phyloP scores from a whole-genome alignment of 2,329 filamentous ascomycete genomes.

The Botrytis deweyae region DNA sequence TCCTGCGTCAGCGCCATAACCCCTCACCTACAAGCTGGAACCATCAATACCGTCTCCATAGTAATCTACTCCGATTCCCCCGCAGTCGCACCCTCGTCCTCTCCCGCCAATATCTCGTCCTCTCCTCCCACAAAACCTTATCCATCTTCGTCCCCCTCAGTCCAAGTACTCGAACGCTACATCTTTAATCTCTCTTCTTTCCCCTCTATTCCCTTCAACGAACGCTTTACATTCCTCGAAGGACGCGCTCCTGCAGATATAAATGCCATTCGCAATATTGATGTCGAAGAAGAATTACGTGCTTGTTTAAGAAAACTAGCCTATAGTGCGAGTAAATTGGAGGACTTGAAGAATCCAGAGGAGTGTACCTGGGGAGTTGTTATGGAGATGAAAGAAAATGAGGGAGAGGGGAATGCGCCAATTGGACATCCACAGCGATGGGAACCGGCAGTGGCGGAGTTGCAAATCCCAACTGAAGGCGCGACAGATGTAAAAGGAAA shows the following conservation, averaged over 20 bases:
- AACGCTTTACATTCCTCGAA: constrained; percentile 42
- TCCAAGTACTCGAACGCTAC: constrained; percentile 43
- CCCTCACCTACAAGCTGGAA: constrained; percentile 6
- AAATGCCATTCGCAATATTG: constrained; percentile 50
- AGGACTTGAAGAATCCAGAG: constrained; percentile 51
- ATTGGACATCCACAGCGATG: constrained; percentile 62
- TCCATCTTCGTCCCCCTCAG: neutral
- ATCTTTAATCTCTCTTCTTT: constrained; percentile 45
- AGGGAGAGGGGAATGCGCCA: constrained; percentile 45
- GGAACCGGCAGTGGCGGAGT: constrained; percentile 53
- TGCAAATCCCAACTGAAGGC: constrained; percentile 31
- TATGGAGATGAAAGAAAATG: constrained; percentile 66
- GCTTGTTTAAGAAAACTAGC: constrained; percentile 64
- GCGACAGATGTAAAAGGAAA: neutral
- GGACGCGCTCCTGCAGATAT: constrained; percentile 15
- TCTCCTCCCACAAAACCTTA: constrained; percentile 40
- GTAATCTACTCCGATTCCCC: constrained; percentile 36
- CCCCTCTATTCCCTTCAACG: constrained; percentile 40
- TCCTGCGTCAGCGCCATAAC: constrained; percentile 10
- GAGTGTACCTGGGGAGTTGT: constrained; percentile 75
- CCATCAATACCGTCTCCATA: constrained; percentile 34
- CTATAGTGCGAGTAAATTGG: constrained; percentile 57
- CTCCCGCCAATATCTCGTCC: neutral
- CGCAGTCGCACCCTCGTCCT: neutral
- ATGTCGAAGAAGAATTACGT: constrained; percentile 72